Evolutionary conservation across 1,284 basidiomycete species (phyloP).

Genomic region (Rhodotorula mucilaginosa): DNA sequence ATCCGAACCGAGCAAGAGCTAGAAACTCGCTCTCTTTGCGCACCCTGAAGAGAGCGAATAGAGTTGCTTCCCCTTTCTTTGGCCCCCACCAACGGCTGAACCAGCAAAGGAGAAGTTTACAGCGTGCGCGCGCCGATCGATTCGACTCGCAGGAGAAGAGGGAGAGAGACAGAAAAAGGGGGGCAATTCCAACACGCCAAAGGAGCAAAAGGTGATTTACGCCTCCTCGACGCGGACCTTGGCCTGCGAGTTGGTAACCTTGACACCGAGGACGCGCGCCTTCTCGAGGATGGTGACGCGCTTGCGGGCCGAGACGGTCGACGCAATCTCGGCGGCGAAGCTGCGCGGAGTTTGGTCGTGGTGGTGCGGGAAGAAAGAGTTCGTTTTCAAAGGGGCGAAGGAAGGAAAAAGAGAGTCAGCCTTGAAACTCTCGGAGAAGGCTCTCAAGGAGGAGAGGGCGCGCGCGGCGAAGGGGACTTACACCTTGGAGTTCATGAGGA

Average conservation of each 20-base stretch:
- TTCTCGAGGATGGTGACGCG: conserved; percentile 89
- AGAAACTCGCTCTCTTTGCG: too few species aligned
- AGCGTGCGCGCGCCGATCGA: too few species aligned
- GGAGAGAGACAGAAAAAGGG: background rate
- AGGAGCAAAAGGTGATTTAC: conserved; percentile 41
- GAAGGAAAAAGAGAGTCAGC: background rate
- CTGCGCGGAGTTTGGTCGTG: background rate
- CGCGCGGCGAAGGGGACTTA: too few species aligned
- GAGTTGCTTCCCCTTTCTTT: too few species aligned
- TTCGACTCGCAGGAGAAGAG: background rate
- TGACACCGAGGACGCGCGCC: conserved; percentile 67
- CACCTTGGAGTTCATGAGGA: conserved; percentile 81
- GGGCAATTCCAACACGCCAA: background rate
- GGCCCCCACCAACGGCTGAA: too few species aligned
- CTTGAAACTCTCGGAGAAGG: background rate
- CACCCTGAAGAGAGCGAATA: too few species aligned
- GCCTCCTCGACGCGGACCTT: conserved; percentile 95
- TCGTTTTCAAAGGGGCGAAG: too few species aligned
- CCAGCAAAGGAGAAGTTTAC: too few species aligned
- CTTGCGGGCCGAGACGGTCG: conserved; percentile 96
- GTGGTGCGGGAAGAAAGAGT: too few species aligned
- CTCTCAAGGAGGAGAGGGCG: too few species aligned
- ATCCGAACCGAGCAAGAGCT: too few species aligned
- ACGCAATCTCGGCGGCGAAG: conserved; percentile 94
- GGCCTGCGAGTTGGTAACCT: conserved; percentile 90